A percentile compares a stretch with the other conserved stretches of the same genome.
Evolutionary conservation across 805 yeast species (phyloP).

Genomic region (Teunomyces aglyptinius): DNA sequence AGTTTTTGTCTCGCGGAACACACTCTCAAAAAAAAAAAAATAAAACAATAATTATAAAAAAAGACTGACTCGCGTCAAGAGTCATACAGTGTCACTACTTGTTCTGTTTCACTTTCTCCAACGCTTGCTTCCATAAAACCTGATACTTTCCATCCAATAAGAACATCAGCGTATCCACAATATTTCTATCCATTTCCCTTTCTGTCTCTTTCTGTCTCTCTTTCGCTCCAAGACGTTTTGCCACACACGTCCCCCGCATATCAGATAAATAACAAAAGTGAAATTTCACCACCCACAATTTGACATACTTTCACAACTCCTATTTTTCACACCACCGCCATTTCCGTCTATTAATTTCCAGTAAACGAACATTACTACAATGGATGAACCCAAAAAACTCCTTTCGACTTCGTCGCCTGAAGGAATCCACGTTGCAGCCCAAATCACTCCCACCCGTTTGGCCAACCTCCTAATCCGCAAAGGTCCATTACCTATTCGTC

Average conservation of each 20-base stretch:
- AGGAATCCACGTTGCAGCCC: conserved; percentile 82
- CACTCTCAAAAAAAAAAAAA: not conserved
- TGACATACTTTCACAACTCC: not conserved
- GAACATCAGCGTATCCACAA: not conserved
- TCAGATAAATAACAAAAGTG: not conserved
- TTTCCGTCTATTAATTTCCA: not conserved
- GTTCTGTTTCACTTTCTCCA: not conserved
- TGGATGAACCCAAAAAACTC: conserved; percentile 15
- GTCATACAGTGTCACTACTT: not conserved
- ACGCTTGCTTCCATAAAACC: not conserved
- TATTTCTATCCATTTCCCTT: not conserved
- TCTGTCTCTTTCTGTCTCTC: not conserved
- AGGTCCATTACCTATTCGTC: conserved; percentile 90
- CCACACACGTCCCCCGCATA: not conserved
- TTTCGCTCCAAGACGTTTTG: not conserved
- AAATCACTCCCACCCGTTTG: conserved; percentile 76
- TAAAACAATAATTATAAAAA: not conserved
- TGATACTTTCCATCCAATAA: not conserved
- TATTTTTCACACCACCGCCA: not conserved
- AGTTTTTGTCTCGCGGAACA: not conserved
- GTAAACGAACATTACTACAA: not conserved
- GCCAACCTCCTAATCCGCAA: conserved; percentile 65
- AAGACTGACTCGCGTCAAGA: conserved; percentile 2
- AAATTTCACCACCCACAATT: not conserved
- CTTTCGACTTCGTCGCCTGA: conserved; percentile 81